phyloP scores from a whole-genome alignment of 2,329 filamentous ascomycete species.

The Colletotrichum tropicale region DNA sequence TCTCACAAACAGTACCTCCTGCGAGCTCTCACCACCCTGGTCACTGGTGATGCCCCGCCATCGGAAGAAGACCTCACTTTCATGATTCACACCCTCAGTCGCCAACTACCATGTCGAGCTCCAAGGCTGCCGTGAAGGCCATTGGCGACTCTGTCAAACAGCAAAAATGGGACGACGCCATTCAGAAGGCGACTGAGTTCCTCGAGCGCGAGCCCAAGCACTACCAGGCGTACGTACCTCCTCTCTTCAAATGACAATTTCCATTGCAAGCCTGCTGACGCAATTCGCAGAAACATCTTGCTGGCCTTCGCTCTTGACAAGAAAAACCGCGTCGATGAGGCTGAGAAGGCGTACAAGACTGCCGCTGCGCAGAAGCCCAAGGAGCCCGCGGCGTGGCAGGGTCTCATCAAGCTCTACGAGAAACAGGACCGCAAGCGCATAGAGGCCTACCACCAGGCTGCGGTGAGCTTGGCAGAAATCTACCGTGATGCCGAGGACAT shows the following conservation, averaged over 20 bases:
- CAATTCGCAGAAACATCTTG: constrained; percentile 60
- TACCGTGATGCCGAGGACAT: constrained; percentile 70
- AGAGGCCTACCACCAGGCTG: constrained; percentile 75
- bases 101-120: constrained; percentile 49
- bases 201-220: constrained; percentile 76
- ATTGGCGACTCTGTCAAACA: constrained; percentile 79
- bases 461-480: constrained; percentile 75
- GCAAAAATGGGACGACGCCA: constrained; percentile 79
- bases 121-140: constrained; percentile 80
- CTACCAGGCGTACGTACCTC: constrained; percentile 73
- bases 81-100: constrained; percentile 1
- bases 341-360: constrained; percentile 76
- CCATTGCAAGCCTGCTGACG: constrained; percentile 3
- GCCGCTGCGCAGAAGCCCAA: constrained; percentile 75
- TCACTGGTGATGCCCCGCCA: constrained; percentile 12
- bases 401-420: constrained; percentile 85
- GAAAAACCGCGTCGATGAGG: constrained; percentile 70
- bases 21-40: not conserved
- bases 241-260: not conserved
- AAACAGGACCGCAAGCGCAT: constrained; percentile 73
- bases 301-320: constrained; percentile 86
- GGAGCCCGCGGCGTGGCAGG: constrained; percentile 90
- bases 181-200: constrained; percentile 70
- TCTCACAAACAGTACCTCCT: not conserved
- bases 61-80: constrained; percentile 8